Evolutionary conservation across 2,329 filamentous ascomycete genomes (phyloP).

Genomic region (Bipolaris zeicola): DNA sequence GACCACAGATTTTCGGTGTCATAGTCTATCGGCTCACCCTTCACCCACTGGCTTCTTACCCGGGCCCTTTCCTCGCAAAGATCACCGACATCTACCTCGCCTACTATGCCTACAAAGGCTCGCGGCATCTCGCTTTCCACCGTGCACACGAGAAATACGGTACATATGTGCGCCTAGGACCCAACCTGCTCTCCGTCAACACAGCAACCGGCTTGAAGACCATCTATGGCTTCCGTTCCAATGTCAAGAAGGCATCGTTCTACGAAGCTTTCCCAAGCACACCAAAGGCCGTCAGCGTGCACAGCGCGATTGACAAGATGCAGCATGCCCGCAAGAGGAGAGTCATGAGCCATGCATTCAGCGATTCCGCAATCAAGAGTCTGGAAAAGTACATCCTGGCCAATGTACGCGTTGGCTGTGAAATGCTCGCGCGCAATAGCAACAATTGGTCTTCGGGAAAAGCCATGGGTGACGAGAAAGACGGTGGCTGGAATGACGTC

Average conservation of each 20-base stretch:
- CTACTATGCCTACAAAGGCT: constrained; percentile 76
- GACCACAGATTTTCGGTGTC: constrained; percentile 29
- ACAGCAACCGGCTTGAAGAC: constrained; percentile 59
- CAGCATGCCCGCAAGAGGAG: constrained; percentile 55
- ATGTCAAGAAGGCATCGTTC: constrained; percentile 57
- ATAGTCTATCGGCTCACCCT: constrained; percentile 50
- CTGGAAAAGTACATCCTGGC: constrained; percentile 55
- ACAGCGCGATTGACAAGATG: constrained; percentile 53
- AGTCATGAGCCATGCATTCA: constrained; percentile 56
- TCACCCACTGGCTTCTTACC: constrained; percentile 52
- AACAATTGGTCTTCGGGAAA: constrained; percentile 13
- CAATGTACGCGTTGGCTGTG: constrained; percentile 50
- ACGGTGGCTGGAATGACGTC: constrained; percentile 49
- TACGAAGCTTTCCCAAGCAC: constrained; percentile 56
- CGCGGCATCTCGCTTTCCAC: constrained; percentile 75
- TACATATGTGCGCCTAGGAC: constrained; percentile 73
- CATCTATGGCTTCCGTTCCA: constrained; percentile 57
- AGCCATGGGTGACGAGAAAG: constrained; percentile 12
- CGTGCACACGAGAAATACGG: constrained; percentile 74
- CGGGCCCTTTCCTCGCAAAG: constrained; percentile 50
- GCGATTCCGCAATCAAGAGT: constrained; percentile 52
- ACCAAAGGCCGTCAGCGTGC: constrained; percentile 51
- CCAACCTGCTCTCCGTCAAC: constrained; percentile 80
- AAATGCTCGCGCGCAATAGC: constrained; percentile 37
- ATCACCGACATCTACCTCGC: constrained; percentile 47